These are phyloP conservation scores for Fonsecaea multimorphosa DNA, from an alignment of 2,329 filamentous ascomycete genomes.

Conservation along the genomic window DNA sequence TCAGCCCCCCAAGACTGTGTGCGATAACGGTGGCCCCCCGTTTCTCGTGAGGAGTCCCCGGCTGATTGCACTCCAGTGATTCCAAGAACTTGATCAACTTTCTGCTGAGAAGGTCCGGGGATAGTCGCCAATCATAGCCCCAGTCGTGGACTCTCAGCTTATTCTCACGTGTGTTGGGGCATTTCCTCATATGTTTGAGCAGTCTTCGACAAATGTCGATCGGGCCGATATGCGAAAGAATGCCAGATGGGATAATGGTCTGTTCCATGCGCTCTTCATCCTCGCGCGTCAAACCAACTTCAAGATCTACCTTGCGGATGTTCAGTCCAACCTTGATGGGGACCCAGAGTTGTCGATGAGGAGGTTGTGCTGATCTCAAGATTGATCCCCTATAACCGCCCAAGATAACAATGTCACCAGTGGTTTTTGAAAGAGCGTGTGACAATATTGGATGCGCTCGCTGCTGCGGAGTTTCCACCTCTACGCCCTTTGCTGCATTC, in stretches of 20 bases:
- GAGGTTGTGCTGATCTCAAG: constrained; percentile 79
- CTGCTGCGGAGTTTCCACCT: constrained; percentile 40
- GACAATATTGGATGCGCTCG: constrained; percentile 56
- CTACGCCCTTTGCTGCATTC: constrained; percentile 17
- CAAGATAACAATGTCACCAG: constrained; percentile 84
- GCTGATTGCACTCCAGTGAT: constrained; percentile 74
- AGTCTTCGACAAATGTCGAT: constrained; percentile 86
- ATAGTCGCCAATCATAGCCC: constrained; percentile 93
- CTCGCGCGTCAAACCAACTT: constrained; percentile 79
- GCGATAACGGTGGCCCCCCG: constrained; percentile 81
- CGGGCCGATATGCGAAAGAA: constrained; percentile 89
- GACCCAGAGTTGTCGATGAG: constrained; percentile 89
- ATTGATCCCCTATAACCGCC: constrained; percentile 91
- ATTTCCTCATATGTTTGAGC: constrained; percentile 76
- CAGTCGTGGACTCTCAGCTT: constrained; percentile 84
- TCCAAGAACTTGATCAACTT: constrained; percentile 76
- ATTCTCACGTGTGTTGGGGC: constrained; percentile 73
- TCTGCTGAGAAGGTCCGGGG: constrained; percentile 74
- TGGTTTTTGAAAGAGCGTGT: constrained; percentile 70
- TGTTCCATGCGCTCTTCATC: constrained; percentile 85
- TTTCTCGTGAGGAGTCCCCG: constrained; percentile 57
- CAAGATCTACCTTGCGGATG: constrained; percentile 86
- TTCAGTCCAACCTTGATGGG: constrained; percentile 92
- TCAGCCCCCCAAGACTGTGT: constrained; percentile 83
- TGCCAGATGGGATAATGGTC: constrained; percentile 81